A percentile compares a stretch with the other conserved stretches of the same genome.
These are phyloP conservation scores for Myriangium duriaei DNA, from an alignment of 2,329 filamentous ascomycete genomes.

Conservation along the genomic window DNA sequence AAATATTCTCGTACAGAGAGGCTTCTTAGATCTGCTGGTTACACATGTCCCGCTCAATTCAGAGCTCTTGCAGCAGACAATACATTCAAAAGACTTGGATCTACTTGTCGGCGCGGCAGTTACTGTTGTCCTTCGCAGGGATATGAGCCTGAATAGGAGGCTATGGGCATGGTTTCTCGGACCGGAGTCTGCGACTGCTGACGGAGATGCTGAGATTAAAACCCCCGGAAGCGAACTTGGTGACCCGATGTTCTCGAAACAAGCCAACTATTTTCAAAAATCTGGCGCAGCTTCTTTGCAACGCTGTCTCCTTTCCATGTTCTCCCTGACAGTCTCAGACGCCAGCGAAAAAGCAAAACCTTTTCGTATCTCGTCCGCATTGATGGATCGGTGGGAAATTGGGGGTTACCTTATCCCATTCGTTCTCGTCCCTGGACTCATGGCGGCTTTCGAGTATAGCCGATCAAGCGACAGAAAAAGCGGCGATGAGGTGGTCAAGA, in stretches of 20 bases:
- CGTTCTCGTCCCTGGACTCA: constrained; percentile 75
- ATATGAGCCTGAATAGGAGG: constrained; percentile 92
- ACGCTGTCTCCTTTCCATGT: constrained; percentile 63
- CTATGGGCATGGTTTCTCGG: constrained; percentile 96
- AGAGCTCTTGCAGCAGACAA: constrained; percentile 60
- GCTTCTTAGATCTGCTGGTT: constrained; percentile 85
- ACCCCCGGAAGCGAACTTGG: constrained; percentile 19
- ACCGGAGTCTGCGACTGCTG: constrained; percentile 44
- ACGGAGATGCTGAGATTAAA: constrained; percentile 18
- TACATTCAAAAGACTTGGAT: constrained; percentile 65
- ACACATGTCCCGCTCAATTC: constrained; percentile 80
- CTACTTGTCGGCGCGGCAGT: constrained; percentile 69
- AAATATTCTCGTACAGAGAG: constrained; percentile 82
- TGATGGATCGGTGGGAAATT: constrained; percentile 98
- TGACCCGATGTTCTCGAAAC: constrained; percentile 42
- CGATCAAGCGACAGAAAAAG: constrained; percentile 52
- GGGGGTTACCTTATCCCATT: constrained; percentile 79
- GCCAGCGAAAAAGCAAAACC: constrained; percentile 65
- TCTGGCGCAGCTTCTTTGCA: constrained; percentile 65
- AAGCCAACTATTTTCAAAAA: constrained; percentile 61
- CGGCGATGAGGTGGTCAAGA: constrained; percentile 77
- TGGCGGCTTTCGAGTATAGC: constrained; percentile 67
- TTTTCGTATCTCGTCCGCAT: constrained; percentile 80
- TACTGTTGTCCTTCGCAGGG: constrained; percentile 76
- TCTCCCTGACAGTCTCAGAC: constrained; percentile 42